Base-by-base conservation (phyloP, 345 rosid genomes). In the Eucalyptus victrix region DNA sequence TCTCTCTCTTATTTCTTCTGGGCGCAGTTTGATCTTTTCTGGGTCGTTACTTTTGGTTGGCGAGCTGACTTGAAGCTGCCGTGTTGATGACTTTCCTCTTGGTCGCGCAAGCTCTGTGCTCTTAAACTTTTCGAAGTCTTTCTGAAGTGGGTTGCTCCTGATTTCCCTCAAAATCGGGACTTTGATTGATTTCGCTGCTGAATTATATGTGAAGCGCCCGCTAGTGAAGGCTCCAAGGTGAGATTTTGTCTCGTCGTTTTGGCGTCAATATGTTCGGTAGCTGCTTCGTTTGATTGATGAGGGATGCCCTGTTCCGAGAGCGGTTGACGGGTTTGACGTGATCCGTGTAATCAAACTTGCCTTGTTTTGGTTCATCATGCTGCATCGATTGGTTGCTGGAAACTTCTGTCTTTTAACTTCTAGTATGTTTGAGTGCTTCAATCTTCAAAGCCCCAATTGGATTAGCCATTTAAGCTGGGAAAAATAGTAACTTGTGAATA, bases 61-160 rank as follows among this genome's bases (percentile, higher is more conserved):
- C n/a, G 19, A 49, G 88, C 88, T 90, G 92, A 89, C 91, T 44
- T 65, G 67, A 30, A 72, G 86, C 65, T 90, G 87, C 90, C 92
- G 91, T 87, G 91, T 87, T 87, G 72, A 37, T 53, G 26, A 62
- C 47, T 87, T 30, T 4, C 49, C 3, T 30, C 56, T 86, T 11
- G 56, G 56, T 47, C 12, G 9, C 14, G 87, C 56, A 6, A 40
- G 47, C 85, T 21, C 85, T 12, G 47, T 37, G 47, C 30, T 40
- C 30, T 12, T 12, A 4, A 21, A 21, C 30, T 49, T 86, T 86
- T 19, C n/a, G 87, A 30, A 86, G 56, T 86, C 26, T 49, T 49
- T 23, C 7, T 45, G 7, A 34, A 42, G 40, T 86, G 51, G 51
- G 51, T 45, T 15, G 56, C 40, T 47, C 17, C 53, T 86, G 30